These are phyloP conservation scores for Ceratobasidium sp. DNA, from an alignment of 1,284 basidiomycete genomes.

Conservation along the genomic window DNA sequence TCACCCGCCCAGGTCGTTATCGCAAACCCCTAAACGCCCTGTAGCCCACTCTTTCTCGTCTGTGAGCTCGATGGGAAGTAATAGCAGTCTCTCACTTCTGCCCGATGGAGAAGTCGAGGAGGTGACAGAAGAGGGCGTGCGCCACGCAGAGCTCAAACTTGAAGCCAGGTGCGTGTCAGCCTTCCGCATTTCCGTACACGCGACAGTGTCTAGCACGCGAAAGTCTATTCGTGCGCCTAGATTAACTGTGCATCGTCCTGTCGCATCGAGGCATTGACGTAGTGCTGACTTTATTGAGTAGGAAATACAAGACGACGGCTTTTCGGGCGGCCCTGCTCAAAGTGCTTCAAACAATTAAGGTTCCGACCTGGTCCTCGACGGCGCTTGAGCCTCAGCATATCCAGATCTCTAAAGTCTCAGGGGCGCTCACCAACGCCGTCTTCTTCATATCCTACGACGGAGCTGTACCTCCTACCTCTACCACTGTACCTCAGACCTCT, in stretches of 20 bases:
- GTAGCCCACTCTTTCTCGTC: constrained; percentile 36
- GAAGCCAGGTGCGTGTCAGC: constrained; percentile 73
- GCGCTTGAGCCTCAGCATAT: constrained; percentile 59
- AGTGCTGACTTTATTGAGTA: constrained; percentile 51
- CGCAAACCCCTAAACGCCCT: constrained; percentile 39
- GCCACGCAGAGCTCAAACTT: constrained; percentile 68
- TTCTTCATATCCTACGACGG: constrained; percentile 80
- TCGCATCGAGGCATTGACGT: neutral
- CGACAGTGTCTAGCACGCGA: constrained; percentile 11
- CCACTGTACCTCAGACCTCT: constrained; percentile 45
- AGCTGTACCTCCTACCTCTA: constrained; percentile 50
- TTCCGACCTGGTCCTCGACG: constrained; percentile 65
- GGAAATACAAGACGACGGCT: constrained; percentile 70
- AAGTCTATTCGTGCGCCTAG: neutral
- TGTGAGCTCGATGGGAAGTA: constrained; percentile 30
- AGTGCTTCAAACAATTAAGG: constrained; percentile 63
- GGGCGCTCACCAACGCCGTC: constrained; percentile 92
- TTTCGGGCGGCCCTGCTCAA: constrained; percentile 71
- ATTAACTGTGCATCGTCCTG: constrained; percentile 22
- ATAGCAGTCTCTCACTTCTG: constrained; percentile 13
- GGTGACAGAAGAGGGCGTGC: constrained; percentile 69
- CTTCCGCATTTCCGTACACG: constrained; percentile 47
- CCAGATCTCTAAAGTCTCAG: constrained; percentile 82
- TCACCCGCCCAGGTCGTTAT: constrained; percentile 37
- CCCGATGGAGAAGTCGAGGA: constrained; percentile 53